Conservation (phyloP, 495 filamentous ascomycete species). For the Jackrogersella minutella region DNA sequence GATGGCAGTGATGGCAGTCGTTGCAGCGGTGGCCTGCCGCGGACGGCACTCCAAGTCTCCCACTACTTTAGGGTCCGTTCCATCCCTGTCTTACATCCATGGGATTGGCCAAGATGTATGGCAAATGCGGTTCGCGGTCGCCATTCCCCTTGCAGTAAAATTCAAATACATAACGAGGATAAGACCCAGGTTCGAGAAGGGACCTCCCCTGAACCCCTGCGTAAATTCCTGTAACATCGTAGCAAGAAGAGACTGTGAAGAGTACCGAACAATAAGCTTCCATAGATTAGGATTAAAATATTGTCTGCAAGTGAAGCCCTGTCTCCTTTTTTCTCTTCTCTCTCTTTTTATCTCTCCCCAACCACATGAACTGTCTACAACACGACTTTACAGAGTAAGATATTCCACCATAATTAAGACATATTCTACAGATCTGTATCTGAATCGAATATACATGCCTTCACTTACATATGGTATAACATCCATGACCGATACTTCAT, state of each 20-base stretch:
- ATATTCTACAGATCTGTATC: too few relatives aligned
- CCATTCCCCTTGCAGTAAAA: constrained; percentile 32
- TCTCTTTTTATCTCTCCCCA: constrained; percentile 3
- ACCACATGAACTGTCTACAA: not conserved
- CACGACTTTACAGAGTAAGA: too few relatives aligned
- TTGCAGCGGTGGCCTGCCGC: not conserved
- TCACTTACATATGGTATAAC: too few relatives aligned
- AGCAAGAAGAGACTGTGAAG: too few relatives aligned
- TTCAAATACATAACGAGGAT: constrained; percentile 1
- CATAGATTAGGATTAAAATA: constrained; percentile 5
- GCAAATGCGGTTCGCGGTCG: constrained; percentile 13
- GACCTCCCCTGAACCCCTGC: constrained; percentile 14
- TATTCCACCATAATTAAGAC: not conserved
- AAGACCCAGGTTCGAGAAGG: not conserved
- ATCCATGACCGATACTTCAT: too few relatives aligned
- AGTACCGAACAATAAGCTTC: constrained; percentile 6
- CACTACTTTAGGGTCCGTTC: constrained; percentile 37
- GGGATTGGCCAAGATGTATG: constrained; percentile 29
- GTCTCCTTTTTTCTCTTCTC: constrained; percentile 4
- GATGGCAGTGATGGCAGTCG: not conserved
- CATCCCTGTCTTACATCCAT: constrained; percentile 32
- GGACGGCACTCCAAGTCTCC: not conserved
- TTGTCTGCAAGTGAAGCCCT: not conserved
- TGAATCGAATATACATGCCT: too few relatives aligned
- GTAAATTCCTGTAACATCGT: constrained; percentile 10